Base-by-base conservation (phyloP, 257 asterid genomes). In the Nicotiana otophora region DNA sequence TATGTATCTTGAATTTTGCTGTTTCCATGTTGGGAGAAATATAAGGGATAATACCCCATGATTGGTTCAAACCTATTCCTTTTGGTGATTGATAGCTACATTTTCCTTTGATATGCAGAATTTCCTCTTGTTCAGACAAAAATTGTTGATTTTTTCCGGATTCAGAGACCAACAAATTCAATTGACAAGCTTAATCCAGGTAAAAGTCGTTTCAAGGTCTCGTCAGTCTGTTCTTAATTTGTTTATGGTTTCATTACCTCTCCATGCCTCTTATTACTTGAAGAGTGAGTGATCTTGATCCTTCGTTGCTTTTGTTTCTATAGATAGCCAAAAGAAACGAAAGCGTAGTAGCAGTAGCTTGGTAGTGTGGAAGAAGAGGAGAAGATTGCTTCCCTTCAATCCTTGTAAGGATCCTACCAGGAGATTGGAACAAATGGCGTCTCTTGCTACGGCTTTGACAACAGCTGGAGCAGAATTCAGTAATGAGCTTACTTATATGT, bases 391-490 rank as follows among this genome's bases (percentile, higher is more conserved):
- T 91, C 88, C 97, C 31, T 96, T 90, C 84, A 84, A 5, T 84
- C 97, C 97, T 10, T 88, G 83, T 15, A 97, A 93, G 64, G 98
- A 96, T 88, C 87, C 91, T n/a, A 77, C 23, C 20, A 83, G 93
- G 84, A 90, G 94, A 88, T 78, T 91, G 78, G 93, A 92, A 87
- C 98, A 96, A 88, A 94, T 96, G 99, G 92, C 94, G n/a, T 94
- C 99, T 34, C 86, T 96, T 77, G 99, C 98, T 46, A 89, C 97
- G 15, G 98, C 98, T 4, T 82, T 96, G 81, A 89, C 90, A 30
- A 94, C 93, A 55, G 88, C 95, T 1, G 91, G 89, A 17, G 83
- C 98, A 6, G 94, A 91, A 81, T 96, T 90, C 84, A 91, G 94
- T 30, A 90, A 93, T 34, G 91, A 96, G 84, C 96, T 95, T 10